These are phyloP conservation scores for Dactylis glomerata DNA, from an alignment of 176 grass and related monocot genomes.

Conservation along the genomic window DNA sequence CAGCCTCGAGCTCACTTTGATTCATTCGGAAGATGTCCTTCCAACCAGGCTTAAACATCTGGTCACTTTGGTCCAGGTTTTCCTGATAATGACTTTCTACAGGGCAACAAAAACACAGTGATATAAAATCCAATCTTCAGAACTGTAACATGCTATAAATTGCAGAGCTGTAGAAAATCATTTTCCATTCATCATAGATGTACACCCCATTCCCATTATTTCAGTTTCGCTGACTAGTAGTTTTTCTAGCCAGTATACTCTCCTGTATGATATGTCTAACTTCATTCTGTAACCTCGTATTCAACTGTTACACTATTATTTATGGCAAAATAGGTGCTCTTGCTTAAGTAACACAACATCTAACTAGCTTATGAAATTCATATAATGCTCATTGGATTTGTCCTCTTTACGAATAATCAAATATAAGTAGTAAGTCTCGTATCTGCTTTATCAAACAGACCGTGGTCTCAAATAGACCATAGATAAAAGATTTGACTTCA, in stretches of 20 bases:
- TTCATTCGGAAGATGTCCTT: slow-evolving; percentile 98
- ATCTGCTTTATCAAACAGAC: slow-evolving; percentile 18
- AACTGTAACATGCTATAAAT: neutral
- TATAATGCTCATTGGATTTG: neutral
- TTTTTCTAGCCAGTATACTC: neutral
- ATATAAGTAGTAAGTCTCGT: neutral
- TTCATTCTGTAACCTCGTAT: neutral
- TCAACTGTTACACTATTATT: neutral
- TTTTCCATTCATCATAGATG: slow-evolving; percentile 4
- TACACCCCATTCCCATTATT: neutral
- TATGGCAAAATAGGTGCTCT: neutral
- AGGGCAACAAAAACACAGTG: neutral
- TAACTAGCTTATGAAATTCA: neutral
- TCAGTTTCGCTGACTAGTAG: neutral
- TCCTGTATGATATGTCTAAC: neutral
- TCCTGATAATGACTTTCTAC: slow-evolving; percentile 55
- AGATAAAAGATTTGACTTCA: neutral
- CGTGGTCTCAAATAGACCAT: neutral
- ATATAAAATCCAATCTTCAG: neutral
- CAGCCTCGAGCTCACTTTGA: slow-evolving; percentile 79
- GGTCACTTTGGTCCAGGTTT: slow-evolving; percentile 48
- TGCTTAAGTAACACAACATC: neutral
- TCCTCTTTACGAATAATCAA: neutral
- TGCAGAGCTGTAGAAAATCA: neutral
- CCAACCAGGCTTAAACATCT: slow-evolving; percentile 93